These are phyloP conservation scores for Pistacia atlantica DNA, from an alignment of 345 rosid species.

Conservation along the genomic window DNA sequence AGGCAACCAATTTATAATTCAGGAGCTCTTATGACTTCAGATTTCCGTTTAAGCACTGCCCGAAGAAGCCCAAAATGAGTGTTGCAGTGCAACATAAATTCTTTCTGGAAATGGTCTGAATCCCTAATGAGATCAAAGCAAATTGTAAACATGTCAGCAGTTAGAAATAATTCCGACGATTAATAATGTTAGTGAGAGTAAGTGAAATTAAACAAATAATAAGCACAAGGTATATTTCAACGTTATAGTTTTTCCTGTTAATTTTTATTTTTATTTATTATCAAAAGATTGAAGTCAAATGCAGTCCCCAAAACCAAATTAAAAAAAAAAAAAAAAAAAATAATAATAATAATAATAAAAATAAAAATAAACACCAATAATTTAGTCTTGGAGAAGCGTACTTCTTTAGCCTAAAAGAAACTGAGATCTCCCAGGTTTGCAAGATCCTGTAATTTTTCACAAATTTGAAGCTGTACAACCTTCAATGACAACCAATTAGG, in stretches of 20 bases:
- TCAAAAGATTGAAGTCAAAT: background rate
- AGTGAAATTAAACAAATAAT: background rate
- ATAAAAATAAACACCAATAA: too few relatives aligned
- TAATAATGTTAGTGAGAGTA: background rate
- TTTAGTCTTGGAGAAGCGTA: background rate
- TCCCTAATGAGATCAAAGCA: background rate
- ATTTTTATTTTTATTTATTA: background rate
- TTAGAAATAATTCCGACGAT: too few relatives aligned
- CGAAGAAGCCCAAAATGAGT: background rate
- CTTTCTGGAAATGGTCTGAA: background rate
- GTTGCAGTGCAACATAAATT: background rate
- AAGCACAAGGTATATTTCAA: too few relatives aligned
- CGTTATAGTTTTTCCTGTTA: background rate
- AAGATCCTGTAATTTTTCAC: background rate
- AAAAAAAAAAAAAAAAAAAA: background rate
- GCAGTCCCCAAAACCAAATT: background rate
- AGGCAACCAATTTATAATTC: background rate
- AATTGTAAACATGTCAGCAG: background rate
- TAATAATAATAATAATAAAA: background rate
- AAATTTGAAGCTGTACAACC: background rate
- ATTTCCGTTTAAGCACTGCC: background rate
- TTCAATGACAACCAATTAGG: background rate
- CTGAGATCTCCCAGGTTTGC: background rate
- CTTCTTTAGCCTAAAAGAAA: constrained; percentile 4
- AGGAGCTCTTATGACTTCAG: too few relatives aligned